These are phyloP conservation scores for Kluyveromyces sp. DNA, from an alignment of 1,139 yeast species.

Conservation along the genomic window DNA sequence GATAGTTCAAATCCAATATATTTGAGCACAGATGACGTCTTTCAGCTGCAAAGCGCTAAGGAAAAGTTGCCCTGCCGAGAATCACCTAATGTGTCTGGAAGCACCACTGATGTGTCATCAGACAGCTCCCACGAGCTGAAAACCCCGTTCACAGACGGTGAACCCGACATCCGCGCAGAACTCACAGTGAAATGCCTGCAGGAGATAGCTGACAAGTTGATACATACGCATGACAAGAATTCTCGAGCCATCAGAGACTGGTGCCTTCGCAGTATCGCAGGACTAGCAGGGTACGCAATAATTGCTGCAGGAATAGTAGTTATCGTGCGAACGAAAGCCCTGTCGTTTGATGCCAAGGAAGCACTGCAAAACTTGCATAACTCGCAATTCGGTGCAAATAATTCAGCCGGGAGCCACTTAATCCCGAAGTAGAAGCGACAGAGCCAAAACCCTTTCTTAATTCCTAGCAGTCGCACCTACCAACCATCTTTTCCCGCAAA, in stretches of 20 bases:
- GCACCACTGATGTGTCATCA: neutral
- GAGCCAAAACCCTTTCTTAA: too few species aligned
- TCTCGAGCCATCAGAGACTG: neutral
- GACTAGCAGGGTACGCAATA: neutral
- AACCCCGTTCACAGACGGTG: neutral
- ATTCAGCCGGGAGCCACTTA: too few species aligned
- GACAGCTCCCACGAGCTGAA: neutral
- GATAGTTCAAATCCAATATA: neutral
- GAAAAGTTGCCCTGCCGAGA: neutral
- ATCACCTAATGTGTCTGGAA: neutral
- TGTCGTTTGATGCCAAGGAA: neutral
- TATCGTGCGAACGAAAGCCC: neutral
- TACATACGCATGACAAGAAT: neutral
- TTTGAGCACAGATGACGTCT: neutral
- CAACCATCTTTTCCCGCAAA: too few species aligned
- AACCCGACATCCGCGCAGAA: neutral
- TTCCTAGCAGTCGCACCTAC: too few species aligned
- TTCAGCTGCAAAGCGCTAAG: neutral
- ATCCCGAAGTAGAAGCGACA: too few species aligned
- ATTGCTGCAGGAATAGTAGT: neutral
- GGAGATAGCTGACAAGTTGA: neutral
- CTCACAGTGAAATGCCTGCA: neutral
- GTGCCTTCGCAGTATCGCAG: constrained; percentile 1
- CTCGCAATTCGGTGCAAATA: too few species aligned
- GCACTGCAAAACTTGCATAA: neutral